Evolutionary conservation across 805 yeast species (phyloP).

Genomic region (Cyberlindnera xylosilytica): DNA sequence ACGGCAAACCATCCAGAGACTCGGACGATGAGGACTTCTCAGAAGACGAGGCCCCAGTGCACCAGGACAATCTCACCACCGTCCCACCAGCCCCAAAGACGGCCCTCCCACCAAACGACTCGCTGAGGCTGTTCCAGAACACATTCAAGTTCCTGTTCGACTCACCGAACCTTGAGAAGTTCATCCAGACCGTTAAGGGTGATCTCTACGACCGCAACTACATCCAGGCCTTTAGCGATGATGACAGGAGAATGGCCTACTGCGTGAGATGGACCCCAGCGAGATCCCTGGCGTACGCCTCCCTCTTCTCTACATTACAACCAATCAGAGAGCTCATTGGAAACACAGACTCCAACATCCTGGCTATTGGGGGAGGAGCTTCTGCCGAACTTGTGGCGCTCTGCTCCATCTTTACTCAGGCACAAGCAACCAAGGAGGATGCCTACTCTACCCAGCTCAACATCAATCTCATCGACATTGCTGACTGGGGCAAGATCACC

Average conservation of each 20-base stretch:
- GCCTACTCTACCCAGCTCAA: constrained; percentile 32
- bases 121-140: constrained; percentile 21
- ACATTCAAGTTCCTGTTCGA: constrained; percentile 22
- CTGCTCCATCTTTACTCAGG: constrained; percentile 50
- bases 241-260: constrained; percentile 68
- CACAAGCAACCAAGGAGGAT: constrained; percentile 19
- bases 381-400: constrained; percentile 73
- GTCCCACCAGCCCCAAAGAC: constrained; percentile 20
- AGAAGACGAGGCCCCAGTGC: neutral
- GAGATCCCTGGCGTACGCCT: constrained; percentile 69
- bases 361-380: constrained; percentile 88
- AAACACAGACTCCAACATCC: constrained; percentile 34
- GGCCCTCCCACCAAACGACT: constrained; percentile 24
- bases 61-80: constrained; percentile 6
- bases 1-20: constrained; percentile 2
- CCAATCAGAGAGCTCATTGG: constrained; percentile 38
- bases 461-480: constrained; percentile 67
- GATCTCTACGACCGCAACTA: constrained; percentile 71
- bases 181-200: constrained; percentile 68
- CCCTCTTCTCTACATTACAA: constrained; percentile 54
- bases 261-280: constrained; percentile 86
- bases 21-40: constrained; percentile 6
- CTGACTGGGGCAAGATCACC: constrained; percentile 67
- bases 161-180: constrained; percentile 28
- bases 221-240: constrained; percentile 60